These are phyloP conservation scores for Calonectria hongkongensis DNA, from an alignment of 2,329 filamentous ascomycete genomes.

Conservation along the genomic window DNA sequence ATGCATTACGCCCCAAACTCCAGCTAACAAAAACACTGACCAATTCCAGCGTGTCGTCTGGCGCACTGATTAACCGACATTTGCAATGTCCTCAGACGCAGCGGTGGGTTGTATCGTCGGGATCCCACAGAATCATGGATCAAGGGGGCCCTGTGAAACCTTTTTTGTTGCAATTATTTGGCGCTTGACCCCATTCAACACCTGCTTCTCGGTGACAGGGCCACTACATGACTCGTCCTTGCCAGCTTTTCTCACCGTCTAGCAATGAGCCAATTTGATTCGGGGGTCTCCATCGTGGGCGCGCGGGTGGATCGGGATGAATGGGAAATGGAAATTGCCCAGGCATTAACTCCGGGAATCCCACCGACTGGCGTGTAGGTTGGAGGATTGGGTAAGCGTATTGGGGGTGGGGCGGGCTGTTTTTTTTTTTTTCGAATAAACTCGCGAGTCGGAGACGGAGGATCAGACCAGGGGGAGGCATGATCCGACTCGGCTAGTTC, in stretches of 20 bases:
- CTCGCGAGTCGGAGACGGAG: not conserved
- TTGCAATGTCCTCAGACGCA: constrained; percentile 5
- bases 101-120: not conserved
- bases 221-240: constrained; percentile 1
- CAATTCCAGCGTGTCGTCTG: not conserved
- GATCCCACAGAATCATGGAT: not conserved
- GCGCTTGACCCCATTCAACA: not conserved
- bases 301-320: not conserved
- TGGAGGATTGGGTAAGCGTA: constrained; percentile 15
- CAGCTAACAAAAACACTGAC: not conserved
- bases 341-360: constrained; percentile 5
- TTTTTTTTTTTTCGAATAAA: not conserved
- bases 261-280: not conserved
- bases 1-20: not conserved
- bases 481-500: not conserved
- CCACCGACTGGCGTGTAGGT: constrained; percentile 11
- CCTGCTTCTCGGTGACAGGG: not conserved
- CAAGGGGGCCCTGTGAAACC: not conserved
- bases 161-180: not conserved
- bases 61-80: constrained; percentile 5
- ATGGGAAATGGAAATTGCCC: not conserved
- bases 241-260: not conserved
- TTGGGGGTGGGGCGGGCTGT: not conserved
- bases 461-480: not conserved
- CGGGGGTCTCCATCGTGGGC: not conserved